Evolutionary conservation across 139 green algal genomes (phyloP).

Genomic region (Chlamydomonas incerta): DNA sequence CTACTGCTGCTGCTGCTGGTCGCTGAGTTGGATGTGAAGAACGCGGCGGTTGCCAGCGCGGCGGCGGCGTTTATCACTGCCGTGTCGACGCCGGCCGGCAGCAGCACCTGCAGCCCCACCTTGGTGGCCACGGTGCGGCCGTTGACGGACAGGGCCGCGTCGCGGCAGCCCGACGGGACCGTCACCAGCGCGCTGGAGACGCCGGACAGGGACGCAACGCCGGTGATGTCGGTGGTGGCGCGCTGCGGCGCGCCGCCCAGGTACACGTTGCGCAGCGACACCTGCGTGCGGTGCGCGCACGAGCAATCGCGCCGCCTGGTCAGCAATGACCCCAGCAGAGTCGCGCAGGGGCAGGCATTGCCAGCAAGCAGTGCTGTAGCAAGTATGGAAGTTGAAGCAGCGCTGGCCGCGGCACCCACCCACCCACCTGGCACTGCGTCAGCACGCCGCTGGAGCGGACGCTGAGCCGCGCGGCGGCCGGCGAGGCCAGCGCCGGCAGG

Average conservation of each 20-base stretch:
- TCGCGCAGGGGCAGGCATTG: not conserved
- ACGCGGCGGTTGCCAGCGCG: not conserved
- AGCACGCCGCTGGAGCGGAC: not conserved
- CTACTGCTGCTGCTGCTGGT: not conserved
- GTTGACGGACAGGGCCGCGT: not conserved
- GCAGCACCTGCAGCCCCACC: not conserved
- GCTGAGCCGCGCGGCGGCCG: not conserved
- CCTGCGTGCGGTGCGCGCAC: too few relatives aligned
- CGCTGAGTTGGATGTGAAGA: not conserved
- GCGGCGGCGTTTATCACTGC: not conserved
- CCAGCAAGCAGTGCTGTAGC: too few relatives aligned
- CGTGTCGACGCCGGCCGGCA: not conserved
- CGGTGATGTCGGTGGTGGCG: too few relatives aligned
- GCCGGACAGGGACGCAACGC: not conserved
- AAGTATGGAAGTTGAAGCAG: not conserved
- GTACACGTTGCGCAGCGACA: not conserved
- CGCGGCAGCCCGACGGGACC: conserved; percentile 16
- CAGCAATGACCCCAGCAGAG: too few relatives aligned
- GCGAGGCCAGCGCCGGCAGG: not conserved
- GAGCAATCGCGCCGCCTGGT: too few relatives aligned
- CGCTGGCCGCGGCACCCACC: not conserved
- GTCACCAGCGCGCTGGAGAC: not conserved
- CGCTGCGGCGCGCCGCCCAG: too few relatives aligned
- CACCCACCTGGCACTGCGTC: not conserved
- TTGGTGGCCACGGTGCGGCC: not conserved